Base-by-base conservation (phyloP, 148 eudicot species). In the Mesembryanthemum crystallinum region DNA sequence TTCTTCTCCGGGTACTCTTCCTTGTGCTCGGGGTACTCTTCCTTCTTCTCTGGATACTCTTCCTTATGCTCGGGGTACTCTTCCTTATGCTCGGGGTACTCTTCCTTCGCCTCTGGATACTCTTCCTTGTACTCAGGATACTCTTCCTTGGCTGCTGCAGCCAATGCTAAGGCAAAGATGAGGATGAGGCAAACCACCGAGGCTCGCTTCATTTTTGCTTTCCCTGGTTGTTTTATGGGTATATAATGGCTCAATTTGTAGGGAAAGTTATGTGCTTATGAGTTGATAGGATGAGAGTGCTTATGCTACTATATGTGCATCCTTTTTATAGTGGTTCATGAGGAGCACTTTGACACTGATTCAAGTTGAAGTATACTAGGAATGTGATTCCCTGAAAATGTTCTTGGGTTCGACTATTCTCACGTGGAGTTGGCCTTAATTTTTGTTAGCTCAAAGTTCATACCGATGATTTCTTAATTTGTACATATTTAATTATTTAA, bases 241-340 rank as follows among this genome's bases (percentile, higher is more conserved):
- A 42, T 35, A 24, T 42, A 17, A 1, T 13, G 18, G 61, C 45
- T 25, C n/a, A 8, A n/a, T 33, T 21, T 52, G 15, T 64, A 51
- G 7, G 61, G 43, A 10, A 7, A 67, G 2, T 12, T 30, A 43
- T 28, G 4, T 28, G 4, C 32, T 33, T 20, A 29, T 64, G 25
- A 47, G 57, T 51, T 74, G 25, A 32, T 88, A 77, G 51, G 90
- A 79, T 6, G 82, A 79, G 39, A 85, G 87, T 52, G 70, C 47
- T 30, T 51, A 33, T n/a, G 3, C 17, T 39, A n/a, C 9, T 7
- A 39, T 59, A 37, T 35, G 39, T 35, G 39, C 39, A 10, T 35
- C 35, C 33, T 15, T 74, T 64, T 11, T 64, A 64, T 74, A 74
- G 71, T 49, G 77, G 23, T 35, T 35, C 39, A 35, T n/a, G n/a